Evolutionary conservation across 2,329 filamentous ascomycete genomes (phyloP).

Genomic region (Stachybotrys echinatus): DNA sequence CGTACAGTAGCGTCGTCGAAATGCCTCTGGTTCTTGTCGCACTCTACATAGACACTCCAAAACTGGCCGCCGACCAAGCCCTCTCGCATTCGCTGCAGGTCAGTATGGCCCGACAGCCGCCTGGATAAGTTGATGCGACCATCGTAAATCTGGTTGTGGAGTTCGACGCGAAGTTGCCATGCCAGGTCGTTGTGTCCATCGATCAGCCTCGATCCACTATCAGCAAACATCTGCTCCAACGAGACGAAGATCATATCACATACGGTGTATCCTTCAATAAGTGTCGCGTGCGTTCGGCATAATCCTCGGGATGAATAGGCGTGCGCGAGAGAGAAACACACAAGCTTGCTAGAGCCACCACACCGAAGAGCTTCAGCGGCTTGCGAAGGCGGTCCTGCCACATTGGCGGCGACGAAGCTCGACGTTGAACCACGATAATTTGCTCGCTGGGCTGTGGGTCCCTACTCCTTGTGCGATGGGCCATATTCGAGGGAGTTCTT

Average conservation of each 20-base stretch:
- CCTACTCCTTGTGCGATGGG: too few species aligned
- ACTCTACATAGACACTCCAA: slow-evolving; percentile 22
- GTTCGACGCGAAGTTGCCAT: not conserved
- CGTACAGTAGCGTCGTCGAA: not conserved
- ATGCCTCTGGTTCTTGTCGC: not conserved
- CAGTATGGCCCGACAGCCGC: not conserved
- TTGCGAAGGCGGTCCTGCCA: not conserved
- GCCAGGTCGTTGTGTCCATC: not conserved
- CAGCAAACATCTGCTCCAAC: not conserved
- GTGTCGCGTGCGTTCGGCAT: not conserved
- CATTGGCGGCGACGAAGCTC: not conserved
- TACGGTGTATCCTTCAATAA: not conserved
- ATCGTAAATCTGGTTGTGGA: not conserved
- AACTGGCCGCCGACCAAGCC: slow-evolving; percentile 21
- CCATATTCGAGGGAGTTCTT: too few species aligned
- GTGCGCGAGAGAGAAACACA: not conserved
- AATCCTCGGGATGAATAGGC: not conserved
- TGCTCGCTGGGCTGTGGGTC: too few species aligned
- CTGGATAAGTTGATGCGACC: not conserved
- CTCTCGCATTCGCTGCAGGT: not conserved
- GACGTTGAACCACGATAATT: slow-evolving; percentile 1
- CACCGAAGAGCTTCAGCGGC: not conserved
- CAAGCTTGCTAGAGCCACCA: not conserved
- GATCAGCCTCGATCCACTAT: not conserved
- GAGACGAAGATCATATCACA: not conserved